Evolutionary conservation across 2,329 filamentous ascomycete species (phyloP).

Genomic region (Xylariaceae sp.): DNA sequence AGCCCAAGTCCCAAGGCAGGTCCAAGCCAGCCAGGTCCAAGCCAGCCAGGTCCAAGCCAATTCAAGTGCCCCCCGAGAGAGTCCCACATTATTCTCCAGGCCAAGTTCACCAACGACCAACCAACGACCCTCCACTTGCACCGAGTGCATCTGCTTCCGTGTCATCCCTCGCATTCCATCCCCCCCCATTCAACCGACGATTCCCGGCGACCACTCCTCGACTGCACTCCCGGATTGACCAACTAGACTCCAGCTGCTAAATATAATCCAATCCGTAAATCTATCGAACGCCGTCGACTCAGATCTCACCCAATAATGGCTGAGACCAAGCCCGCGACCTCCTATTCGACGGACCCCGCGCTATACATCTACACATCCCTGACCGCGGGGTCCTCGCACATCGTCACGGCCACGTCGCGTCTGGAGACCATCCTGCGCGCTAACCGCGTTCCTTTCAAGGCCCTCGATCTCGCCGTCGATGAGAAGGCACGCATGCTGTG

Average conservation of each 20-base stretch:
- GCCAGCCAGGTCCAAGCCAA: too few relatives aligned
- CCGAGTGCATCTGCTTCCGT: background rate
- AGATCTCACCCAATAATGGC: slow-evolving; percentile 18
- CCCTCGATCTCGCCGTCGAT: slow-evolving; percentile 85
- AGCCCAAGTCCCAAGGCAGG: background rate
- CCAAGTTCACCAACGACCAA: background rate
- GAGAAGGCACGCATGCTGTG: slow-evolving; percentile 84
- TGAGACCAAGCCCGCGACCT: slow-evolving; percentile 30
- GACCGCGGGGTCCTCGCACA: slow-evolving; percentile 91
- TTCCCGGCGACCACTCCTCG: background rate
- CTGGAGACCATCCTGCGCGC: slow-evolving; percentile 94
- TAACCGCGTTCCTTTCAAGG: slow-evolving; percentile 90
- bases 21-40: too few relatives aligned
- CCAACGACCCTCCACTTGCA: background rate
- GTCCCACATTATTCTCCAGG: background rate
- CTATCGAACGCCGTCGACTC: background rate
- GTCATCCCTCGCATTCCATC: background rate
- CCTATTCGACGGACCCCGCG: slow-evolving; percentile 57
- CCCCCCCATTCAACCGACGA: background rate
- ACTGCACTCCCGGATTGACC: background rate
- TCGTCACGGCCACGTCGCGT: slow-evolving; percentile 90
- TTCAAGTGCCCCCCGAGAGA: background rate
- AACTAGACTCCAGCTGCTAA: background rate
- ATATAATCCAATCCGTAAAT: background rate
- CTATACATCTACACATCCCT: slow-evolving; percentile 96